Evolutionary conservation across 2,329 filamentous ascomycete species (phyloP).

Genomic region (Ceratocystis huliohia): DNA sequence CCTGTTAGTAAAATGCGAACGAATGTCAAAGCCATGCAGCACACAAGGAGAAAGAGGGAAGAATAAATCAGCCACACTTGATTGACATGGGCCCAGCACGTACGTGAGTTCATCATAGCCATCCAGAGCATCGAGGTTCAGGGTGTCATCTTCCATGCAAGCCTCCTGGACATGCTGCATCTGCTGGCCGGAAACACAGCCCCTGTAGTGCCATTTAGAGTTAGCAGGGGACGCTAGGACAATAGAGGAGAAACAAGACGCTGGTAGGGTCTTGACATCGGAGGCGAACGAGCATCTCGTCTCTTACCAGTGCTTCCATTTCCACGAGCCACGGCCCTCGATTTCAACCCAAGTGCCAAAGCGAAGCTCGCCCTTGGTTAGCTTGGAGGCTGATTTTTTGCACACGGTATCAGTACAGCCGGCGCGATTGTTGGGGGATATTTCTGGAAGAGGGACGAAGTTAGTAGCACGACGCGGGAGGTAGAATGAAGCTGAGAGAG

Average conservation of each 20-base stretch:
- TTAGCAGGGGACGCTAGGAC: background rate
- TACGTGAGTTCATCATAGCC: slow-evolving; percentile 63
- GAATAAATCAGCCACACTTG: slow-evolving; percentile 22
- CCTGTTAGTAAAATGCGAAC: background rate
- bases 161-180: slow-evolving; percentile 51
- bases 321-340: slow-evolving; percentile 49
- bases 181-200: slow-evolving; percentile 70
- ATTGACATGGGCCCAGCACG: too few relatives aligned
- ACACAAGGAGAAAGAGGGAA: background rate
- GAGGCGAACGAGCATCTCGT: slow-evolving; percentile 23
- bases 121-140: slow-evolving; percentile 57
- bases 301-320: slow-evolving; percentile 76
- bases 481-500: background rate
- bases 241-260: slow-evolving; percentile 1
- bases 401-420: slow-evolving; percentile 62
- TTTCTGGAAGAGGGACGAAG: slow-evolving; percentile 38
- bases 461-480: background rate
- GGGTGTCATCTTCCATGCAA: slow-evolving; percentile 37
- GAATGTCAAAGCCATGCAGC: slow-evolving; percentile 15
- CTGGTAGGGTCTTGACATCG: background rate
- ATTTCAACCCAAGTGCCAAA: slow-evolving; percentile 61
- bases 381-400: slow-evolving; percentile 57
- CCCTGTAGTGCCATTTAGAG: slow-evolving; percentile 41
- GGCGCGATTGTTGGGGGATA: slow-evolving; percentile 58
- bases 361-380: slow-evolving; percentile 65